Conservation (phyloP, 2,329 filamentous ascomycete species). For the Microcera coccophila region DNA sequence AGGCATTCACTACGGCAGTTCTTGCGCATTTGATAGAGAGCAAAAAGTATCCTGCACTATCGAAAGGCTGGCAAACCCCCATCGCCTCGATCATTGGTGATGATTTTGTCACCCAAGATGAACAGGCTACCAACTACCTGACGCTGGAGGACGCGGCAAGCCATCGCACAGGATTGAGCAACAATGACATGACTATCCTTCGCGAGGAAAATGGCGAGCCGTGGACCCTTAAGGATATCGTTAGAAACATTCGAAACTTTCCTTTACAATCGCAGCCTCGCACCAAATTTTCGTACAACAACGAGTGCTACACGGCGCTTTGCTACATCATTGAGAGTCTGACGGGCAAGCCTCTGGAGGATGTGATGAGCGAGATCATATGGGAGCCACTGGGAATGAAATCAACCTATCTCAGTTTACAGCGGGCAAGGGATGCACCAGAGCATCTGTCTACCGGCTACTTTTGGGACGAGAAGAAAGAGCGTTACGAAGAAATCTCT, state of each 20-base stretch:
- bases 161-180: slow-evolving; percentile 49
- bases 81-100: slow-evolving; percentile 46
- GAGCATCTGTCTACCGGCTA: slow-evolving; percentile 42
- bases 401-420: slow-evolving; percentile 35
- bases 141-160: slow-evolving; percentile 53
- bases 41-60: slow-evolving; percentile 24
- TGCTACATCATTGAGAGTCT: slow-evolving; percentile 45
- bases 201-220: slow-evolving; percentile 24
- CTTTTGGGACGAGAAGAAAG: slow-evolving; percentile 31
- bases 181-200: slow-evolving; percentile 33
- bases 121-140: slow-evolving; percentile 44
- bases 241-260: slow-evolving; percentile 44
- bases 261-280: slow-evolving; percentile 43
- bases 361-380: slow-evolving; percentile 39
- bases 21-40: slow-evolving; percentile 49
- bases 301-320: slow-evolving; percentile 46
- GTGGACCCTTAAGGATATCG: slow-evolving; percentile 33
- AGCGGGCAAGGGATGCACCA: slow-evolving; percentile 22
- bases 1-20: slow-evolving; percentile 50
- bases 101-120: slow-evolving; percentile 49
- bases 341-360: slow-evolving; percentile 35
- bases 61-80: slow-evolving; percentile 44
- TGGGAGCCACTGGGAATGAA: slow-evolving; percentile 47
- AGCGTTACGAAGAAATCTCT: slow-evolving; percentile 23
- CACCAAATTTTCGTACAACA: slow-evolving; percentile 45